Evolutionary conservation across 2,329 filamentous ascomycete species (phyloP), one percentile per base, ranked within the genome.

Genomic region (Penicillium polonicum): DNA sequence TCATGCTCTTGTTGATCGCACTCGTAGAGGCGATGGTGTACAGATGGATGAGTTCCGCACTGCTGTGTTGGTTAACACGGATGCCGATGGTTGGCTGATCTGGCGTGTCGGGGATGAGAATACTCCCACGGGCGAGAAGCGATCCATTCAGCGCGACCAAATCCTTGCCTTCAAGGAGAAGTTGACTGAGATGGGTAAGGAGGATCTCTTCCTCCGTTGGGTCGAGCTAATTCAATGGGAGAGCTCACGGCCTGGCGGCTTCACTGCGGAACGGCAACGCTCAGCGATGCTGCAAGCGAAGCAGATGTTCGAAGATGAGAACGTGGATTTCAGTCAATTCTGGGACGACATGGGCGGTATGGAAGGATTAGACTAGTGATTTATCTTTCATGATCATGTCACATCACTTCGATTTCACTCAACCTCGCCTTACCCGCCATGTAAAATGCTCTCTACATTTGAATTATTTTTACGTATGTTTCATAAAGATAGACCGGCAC

Each of bases 181-280:
- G 21, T 80, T 97, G 65, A 82, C 84, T 1, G 82, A 82, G 3
- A 81, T 94, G 74, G 91, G 89, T 43, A 96, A 96, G 76, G 92
- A 96, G 73, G 86, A 89, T 62, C 74, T 97, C 52, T 97, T 97
- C 78, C 96, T 90, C 78, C 85, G 88, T 55, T 96, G 92, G 91
- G 90, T 96, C 48, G 92, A 97, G 78, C 83, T 95, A 70, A 87
- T 97, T 49, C 92, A 97, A 76, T 95, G 86, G 68, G 92, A 96
- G 76, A 88, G 90, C 42, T 88, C 86, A 36, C 83, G 84, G 64
- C 89, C 91, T 0, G 90, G 88, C 19, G 90, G 90, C 0, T 95
- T 96, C 70, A 89, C 88, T 1, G 78, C 82, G 0, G 88, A 92
- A 70, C 83, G 86, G 68, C 91, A 96, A 75, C 80, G 84, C 55